A percentile compares a stretch with the other conserved stretches of the same genome.
phyloP scores from a whole-genome alignment of 140 eudicot species.

The Senecio squalidus region DNA sequence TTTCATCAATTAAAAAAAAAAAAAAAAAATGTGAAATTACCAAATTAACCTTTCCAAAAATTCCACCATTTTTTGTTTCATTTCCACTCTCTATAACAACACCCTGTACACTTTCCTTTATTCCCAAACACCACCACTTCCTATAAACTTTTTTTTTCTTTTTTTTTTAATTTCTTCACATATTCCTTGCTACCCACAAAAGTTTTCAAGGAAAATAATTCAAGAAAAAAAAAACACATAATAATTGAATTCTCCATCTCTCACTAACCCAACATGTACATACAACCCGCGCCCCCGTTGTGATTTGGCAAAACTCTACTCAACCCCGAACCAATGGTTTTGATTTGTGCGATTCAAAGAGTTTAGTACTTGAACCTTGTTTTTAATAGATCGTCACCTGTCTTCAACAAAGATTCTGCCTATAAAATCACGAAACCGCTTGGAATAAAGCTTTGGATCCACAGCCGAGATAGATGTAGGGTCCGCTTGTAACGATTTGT shows the following conservation, averaged over 20 bases:
- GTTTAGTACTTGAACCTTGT: slow-evolving; percentile 20
- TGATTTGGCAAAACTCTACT: slow-evolving; percentile 45
- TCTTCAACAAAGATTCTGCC: slow-evolving; percentile 87
- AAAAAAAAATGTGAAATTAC: background rate
- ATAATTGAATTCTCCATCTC: slow-evolving; percentile 28
- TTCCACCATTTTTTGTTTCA: slow-evolving; percentile 28
- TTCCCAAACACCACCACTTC: slow-evolving; percentile 37
- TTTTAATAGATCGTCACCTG: slow-evolving; percentile 21
- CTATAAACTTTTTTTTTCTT: slow-evolving; percentile 7
- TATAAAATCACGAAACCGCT: slow-evolving; percentile 85
- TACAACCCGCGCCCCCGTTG: slow-evolving; percentile 26
- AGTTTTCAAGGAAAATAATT: slow-evolving; percentile 33
- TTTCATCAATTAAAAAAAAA: too few species aligned
- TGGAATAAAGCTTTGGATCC: slow-evolving; percentile 93
- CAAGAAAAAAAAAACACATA: slow-evolving; percentile 26
- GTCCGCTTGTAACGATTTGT: slow-evolving; percentile 92
- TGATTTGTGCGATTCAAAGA: slow-evolving; percentile 25
- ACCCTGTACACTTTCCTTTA: slow-evolving; percentile 64
- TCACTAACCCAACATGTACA: slow-evolving; percentile 32
- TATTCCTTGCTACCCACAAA: slow-evolving; percentile 52
- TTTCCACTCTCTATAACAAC: slow-evolving; percentile 34
- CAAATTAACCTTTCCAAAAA: slow-evolving; percentile 28
- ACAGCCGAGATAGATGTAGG: slow-evolving; percentile 94
- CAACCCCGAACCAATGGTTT: slow-evolving; percentile 23
- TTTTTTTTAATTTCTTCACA: slow-evolving; percentile 32